Evolutionary conservation across 2,329 filamentous ascomycete genomes (phyloP).

Genomic region (Fusarium sp.): DNA sequence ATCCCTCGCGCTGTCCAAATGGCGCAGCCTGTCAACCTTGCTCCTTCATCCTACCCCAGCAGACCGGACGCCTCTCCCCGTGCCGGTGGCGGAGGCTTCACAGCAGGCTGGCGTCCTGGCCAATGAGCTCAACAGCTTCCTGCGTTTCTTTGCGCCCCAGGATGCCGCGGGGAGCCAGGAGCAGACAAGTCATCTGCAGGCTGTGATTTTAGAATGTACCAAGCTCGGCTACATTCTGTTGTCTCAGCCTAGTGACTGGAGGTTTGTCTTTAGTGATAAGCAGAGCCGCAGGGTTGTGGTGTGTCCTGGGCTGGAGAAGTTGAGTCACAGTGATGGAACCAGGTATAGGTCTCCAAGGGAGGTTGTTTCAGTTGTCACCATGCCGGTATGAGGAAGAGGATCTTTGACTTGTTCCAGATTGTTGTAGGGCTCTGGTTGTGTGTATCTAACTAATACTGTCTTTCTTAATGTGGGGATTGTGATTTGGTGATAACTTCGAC

Average conservation of each 20-base stretch:
- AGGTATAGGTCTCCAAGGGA: conserved; percentile 35
- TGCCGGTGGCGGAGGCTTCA: conserved; percentile 44
- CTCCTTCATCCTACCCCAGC: conserved; percentile 54
- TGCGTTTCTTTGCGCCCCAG: conserved; percentile 48
- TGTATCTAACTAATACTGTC: not conserved
- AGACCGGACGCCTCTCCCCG: conserved; percentile 50
- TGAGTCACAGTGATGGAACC: conserved; percentile 42
- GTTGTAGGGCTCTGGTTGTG: not conserved
- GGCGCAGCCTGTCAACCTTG: conserved; percentile 58
- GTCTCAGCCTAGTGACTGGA: conserved; percentile 57
- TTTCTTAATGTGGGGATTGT: not conserved
- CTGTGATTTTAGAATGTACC: conserved; percentile 54
- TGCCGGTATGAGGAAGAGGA: not conserved
- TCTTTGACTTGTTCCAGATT: not conserved
- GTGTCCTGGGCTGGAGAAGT: conserved; percentile 47
- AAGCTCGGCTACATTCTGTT: conserved; percentile 57
- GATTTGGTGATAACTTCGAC: not conserved
- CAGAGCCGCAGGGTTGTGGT: conserved; percentile 34
- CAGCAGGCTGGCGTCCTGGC: conserved; percentile 50
- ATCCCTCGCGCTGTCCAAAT: conserved; percentile 53
- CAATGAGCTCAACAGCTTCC: conserved; percentile 48
- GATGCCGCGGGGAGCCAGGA: conserved; percentile 44
- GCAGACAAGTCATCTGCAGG: conserved; percentile 54
- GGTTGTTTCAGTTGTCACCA: conserved; percentile 36
- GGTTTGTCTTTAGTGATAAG: conserved; percentile 42